Base-by-base conservation (phyloP, 371 early-diverging fungal species). In the Paraphysoderma sedebokerense region DNA sequence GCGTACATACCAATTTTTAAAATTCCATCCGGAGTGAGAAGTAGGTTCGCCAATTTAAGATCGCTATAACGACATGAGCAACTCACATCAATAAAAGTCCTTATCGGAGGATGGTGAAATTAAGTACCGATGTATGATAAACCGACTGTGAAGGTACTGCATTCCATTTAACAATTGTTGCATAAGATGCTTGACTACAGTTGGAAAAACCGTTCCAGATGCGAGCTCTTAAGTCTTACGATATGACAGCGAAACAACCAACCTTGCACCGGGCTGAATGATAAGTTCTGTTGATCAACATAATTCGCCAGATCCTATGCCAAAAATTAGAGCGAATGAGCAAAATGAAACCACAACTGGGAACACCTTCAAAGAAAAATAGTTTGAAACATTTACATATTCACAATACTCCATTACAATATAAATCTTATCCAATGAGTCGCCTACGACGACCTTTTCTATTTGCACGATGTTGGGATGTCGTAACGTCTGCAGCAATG, bases 381-480 rank as follows among this genome's bases (percentile, higher is more conserved):
- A n/a, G n/a, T n/a, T n/a, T n/a, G n/a, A n/a, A n/a, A n/a, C n/a
- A n/a, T n/a, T n/a, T n/a, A n/a, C 85, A 68, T 76, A 77, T 47
- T 79, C 79, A 58, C 82, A 82, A 47, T 76, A 81, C 48, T 82
- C 82, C 82, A 85, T 79, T 31, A 79, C 80, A 54, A 82, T 63
- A 54, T 76, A 81, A 20, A 82, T 75, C 30, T 67, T 67, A 47
- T 79, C 79, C 28, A 81, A 55, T 39, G 68, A 61, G 6, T 61
- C 61, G 4, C 79, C 78, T 0, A 72, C 81, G 11, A 70, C 81
- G 11, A 95, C 87, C 36, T 87, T 87, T 32, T 70, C 62, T 7
- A 95, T 76, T 52, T 70, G 61, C 27, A 98, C 83, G 40, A 98
- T 78, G 58, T 95, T 93, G 32, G 57, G 72, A 61, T 96, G 93